Evolutionary conservation across 345 rosid genomes (phyloP).

Genomic region (Rhodamnia argentea): DNA sequence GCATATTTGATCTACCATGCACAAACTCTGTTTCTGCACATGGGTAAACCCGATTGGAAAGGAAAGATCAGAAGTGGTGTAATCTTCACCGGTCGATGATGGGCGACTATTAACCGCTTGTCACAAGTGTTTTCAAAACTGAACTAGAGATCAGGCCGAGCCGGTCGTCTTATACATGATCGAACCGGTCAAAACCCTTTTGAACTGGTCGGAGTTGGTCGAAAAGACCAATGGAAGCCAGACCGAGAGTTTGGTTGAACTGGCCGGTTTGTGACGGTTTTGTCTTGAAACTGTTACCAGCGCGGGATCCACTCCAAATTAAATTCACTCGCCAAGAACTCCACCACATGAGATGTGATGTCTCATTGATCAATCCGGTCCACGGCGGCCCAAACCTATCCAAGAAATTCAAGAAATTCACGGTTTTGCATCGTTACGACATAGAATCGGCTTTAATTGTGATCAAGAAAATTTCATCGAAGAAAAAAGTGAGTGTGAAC

Average conservation of each 20-base stretch:
- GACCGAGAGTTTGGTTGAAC: not conserved
- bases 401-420: not conserved
- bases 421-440: not conserved
- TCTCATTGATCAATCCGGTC: not conserved
- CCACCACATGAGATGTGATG: not conserved
- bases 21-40: not conserved
- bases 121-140: not conserved
- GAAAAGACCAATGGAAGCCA: not conserved
- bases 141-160: not conserved
- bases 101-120: not conserved
- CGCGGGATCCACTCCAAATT: not conserved
- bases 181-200: not conserved
- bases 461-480: not conserved
- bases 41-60: not conserved
- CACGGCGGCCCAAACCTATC: not conserved
- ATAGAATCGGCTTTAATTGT: not conserved
- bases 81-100: not conserved
- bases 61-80: not conserved
- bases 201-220: not conserved
- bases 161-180: not conserved
- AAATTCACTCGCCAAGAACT: not conserved
- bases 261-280: not conserved
- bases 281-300: not conserved
- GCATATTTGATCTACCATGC: not conserved
- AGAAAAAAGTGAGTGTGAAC: not conserved